Base-by-base conservation (phyloP, 2,329 filamentous ascomycete genomes). In the Trichoderma aggressivum region DNA sequence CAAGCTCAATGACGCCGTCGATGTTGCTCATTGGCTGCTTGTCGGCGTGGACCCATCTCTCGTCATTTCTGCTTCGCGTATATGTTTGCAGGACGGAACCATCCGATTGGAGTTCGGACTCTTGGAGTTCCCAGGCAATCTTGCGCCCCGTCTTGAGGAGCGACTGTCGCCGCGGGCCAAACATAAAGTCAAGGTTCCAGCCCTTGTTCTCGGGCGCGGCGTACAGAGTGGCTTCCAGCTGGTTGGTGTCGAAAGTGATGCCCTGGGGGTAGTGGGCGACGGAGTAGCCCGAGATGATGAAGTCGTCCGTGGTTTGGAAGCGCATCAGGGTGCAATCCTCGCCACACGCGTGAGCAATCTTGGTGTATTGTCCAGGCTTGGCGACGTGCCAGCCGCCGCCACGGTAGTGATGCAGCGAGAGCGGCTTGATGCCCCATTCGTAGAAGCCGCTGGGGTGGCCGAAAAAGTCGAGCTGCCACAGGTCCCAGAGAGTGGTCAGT, bases 391-490 rank as follows among this genome's bases (percentile, higher is more conserved):
- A 89, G 70, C 85, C 84, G 56, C 86, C 86, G 60, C 87, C 87
- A 75, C 89, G 89, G 83, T 89, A 90, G 81, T 91, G 88, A 78
- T 91, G 89, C 26, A 91, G 83, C 8, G 87, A 89, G 26, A 90
- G 82, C 1, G 89, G 88, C 74, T 86, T 84, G 74, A 88, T 84
- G 34, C 87, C 87, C 50, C 86, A 85, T 79, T 91, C 89, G 78
- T 90, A 91, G 79, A 90, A 90, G 5, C 89, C 89, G 0, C 87
- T 87, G 4, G 88, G 86, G 76, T 90, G 87, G 61, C 85, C 86
- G 71, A 85, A 84, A 60, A 91, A 81, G 75, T 91, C 89, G 28
- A 90, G 82, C 77, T 90, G 89, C 81, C 86, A 89, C 14, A 91
- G 82, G 43, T 87, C 86, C 75, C 85, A 84, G 70, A 90, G 79